Evolutionary conservation across 2,329 filamentous ascomycete genomes (phyloP).

Genomic region (Aspergillus ustus): DNA sequence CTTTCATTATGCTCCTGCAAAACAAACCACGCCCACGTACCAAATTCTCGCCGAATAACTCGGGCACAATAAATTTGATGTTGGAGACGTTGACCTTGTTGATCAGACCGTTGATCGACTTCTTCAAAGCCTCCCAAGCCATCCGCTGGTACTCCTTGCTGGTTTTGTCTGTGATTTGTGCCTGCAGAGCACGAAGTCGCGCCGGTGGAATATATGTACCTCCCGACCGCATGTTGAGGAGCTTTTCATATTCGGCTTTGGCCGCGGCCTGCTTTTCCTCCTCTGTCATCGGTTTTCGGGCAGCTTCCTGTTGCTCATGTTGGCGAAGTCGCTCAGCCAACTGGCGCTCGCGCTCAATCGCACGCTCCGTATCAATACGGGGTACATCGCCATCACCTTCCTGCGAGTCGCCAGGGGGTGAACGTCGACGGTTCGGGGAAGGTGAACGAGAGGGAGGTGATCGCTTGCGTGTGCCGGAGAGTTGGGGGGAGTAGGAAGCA

Average conservation of each 20-base stretch:
- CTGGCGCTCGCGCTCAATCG: slow-evolving; percentile 55
- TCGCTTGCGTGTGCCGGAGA: slow-evolving; percentile 59
- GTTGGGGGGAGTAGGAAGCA: slow-evolving; percentile 52
- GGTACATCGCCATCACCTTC: slow-evolving; percentile 47
- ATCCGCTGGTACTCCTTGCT: slow-evolving; percentile 98
- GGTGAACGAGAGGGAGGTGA: slow-evolving; percentile 60
- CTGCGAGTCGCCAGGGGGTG: slow-evolving; percentile 45
- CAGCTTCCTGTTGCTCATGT: slow-evolving; percentile 53
- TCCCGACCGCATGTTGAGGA: slow-evolving; percentile 89
- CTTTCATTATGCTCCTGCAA: slow-evolving; percentile 97
- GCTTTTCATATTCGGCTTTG: slow-evolving; percentile 91
- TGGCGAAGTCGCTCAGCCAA: slow-evolving; percentile 59
- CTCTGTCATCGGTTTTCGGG: slow-evolving; percentile 64
- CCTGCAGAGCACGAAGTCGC: slow-evolving; percentile 85
- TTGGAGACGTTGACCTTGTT: slow-evolving; percentile 99
- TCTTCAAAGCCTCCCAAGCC: slow-evolving; percentile 98
- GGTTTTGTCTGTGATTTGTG: slow-evolving; percentile 94
- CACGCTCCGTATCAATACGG: slow-evolving; percentile 55
- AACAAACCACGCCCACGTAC: slow-evolving; percentile 89
- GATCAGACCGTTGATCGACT: slow-evolving; percentile 97
- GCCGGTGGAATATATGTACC: slow-evolving; percentile 97
- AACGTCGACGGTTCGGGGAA: slow-evolving; percentile 56
- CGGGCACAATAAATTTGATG: slow-evolving; percentile 96
- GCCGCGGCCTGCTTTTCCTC: slow-evolving; percentile 86
- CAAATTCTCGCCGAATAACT: slow-evolving; percentile 93